A percentile compares a stretch with the other conserved stretches of the same genome.
Evolutionary conservation across 305 asterid species (phyloP).

Genomic region (Solanum hybrid): DNA sequence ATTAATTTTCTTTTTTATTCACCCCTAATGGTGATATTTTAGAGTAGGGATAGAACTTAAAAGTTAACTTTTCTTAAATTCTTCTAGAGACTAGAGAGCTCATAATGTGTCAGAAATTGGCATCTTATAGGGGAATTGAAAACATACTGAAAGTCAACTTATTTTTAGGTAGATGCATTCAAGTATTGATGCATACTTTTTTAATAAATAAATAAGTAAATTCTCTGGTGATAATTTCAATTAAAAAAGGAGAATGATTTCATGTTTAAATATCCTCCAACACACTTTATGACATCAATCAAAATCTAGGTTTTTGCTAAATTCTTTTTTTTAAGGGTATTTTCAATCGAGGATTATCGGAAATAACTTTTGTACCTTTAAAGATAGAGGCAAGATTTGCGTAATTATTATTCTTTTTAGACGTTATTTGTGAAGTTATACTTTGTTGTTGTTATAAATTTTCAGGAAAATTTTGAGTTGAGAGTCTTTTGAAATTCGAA

Average conservation of each 20-base stretch:
- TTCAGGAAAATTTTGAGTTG: background rate
- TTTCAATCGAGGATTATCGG: too few species aligned
- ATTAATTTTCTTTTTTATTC: background rate
- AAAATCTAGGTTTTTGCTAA: background rate
- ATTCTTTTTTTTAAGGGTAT: background rate
- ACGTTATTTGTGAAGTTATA: background rate
- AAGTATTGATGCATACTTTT: background rate
- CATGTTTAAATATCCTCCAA: background rate
- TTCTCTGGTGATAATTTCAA: background rate
- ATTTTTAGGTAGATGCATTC: background rate
- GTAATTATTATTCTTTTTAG: too few species aligned
- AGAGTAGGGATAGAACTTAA: background rate
- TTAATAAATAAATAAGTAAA: background rate
- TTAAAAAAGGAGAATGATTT: background rate
- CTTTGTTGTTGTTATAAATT: background rate
- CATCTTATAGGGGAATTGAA: background rate
- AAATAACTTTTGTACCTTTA: too few species aligned
- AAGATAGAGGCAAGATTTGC: fast-evolving
- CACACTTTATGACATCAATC: background rate
- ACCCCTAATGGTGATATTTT: too few species aligned
- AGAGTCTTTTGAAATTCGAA: background rate
- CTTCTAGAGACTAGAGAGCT: background rate
- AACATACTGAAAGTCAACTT: background rate
- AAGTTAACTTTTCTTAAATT: background rate
- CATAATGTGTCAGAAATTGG: background rate